Conservation (phyloP, 495 filamentous ascomycete species). For the Elasticomyces elasticus region DNA sequence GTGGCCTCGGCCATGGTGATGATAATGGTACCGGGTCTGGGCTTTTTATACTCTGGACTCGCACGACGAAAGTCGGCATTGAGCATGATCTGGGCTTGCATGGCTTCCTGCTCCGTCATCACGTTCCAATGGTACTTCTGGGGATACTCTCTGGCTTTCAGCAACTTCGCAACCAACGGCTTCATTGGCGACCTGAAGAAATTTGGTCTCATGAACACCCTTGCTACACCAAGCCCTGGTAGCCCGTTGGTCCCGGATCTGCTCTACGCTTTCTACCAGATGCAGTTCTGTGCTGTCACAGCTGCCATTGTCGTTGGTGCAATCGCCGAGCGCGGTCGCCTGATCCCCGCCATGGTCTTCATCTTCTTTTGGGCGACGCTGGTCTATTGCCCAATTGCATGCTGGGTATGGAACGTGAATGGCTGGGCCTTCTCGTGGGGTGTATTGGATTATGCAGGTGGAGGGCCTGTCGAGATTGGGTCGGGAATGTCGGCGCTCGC, state of each 20-base stretch:
- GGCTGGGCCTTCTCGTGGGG: slow-evolving; percentile 91
- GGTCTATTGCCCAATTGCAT: slow-evolving; percentile 92
- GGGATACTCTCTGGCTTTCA: slow-evolving; percentile 65
- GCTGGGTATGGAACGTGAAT: slow-evolving; percentile 91
- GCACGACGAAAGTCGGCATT: slow-evolving; percentile 56
- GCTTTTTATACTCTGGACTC: slow-evolving; percentile 59
- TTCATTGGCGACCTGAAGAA: slow-evolving; percentile 58
- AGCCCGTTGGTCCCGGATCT: slow-evolving; percentile 53
- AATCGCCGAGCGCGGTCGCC: slow-evolving; percentile 84
- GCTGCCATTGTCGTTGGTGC: slow-evolving; percentile 88
- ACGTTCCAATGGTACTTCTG: slow-evolving; percentile 71
- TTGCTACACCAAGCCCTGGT: slow-evolving; percentile 53
- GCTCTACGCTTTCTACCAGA: slow-evolving; percentile 64
- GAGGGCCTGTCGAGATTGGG: slow-evolving; percentile 94
- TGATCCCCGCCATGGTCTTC: slow-evolving; percentile 93
- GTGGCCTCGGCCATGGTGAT: slow-evolving; percentile 89
- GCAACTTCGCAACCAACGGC: slow-evolving; percentile 50
- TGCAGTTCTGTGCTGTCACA: slow-evolving; percentile 93
- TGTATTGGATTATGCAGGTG: slow-evolving; percentile 92
- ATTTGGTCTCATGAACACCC: slow-evolving; percentile 55
- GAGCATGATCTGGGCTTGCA: slow-evolving; percentile 62
- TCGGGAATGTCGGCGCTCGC: slow-evolving; percentile 88
- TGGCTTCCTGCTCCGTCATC: slow-evolving; percentile 54
- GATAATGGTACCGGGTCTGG: slow-evolving; percentile 73
- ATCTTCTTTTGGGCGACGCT: slow-evolving; percentile 91